Percentiles rank a stretch among this genome's conserved stretches.
Conservation (phyloP, 2,329 filamentous ascomycete species). For the Simplicillium sp. region DNA sequence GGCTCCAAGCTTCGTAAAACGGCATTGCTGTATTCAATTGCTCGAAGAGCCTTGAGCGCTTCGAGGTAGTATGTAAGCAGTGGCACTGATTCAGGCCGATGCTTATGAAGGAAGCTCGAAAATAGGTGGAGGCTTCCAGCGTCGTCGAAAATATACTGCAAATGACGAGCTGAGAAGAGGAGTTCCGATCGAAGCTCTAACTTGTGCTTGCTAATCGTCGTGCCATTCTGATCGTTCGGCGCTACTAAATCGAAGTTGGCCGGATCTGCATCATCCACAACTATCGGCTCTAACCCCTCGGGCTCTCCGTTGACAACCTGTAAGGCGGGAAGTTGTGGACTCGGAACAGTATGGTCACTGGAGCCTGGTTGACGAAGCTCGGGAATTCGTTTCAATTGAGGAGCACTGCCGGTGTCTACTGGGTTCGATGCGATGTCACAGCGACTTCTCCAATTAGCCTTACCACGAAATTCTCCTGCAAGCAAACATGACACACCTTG, state of each 20-base stretch:
- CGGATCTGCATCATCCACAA: slow-evolving; percentile 24
- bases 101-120: slow-evolving; percentile 52
- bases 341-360: too few species aligned
- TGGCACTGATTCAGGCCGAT: slow-evolving; percentile 53
- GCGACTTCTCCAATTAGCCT: too few species aligned
- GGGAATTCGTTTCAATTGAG: too few species aligned
- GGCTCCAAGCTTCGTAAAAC: slow-evolving; percentile 6
- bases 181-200: slow-evolving; percentile 55
- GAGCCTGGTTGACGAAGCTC: too few species aligned
- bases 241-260: slow-evolving; percentile 25
- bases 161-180: slow-evolving; percentile 57
- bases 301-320: slow-evolving; percentile 12
- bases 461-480: too few species aligned
- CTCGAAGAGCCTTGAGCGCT: slow-evolving; percentile 58
- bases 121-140: slow-evolving; percentile 55
- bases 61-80: slow-evolving; percentile 64
- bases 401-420: too few species aligned
- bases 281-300: slow-evolving; percentile 23
- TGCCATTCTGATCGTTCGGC: slow-evolving; percentile 9
- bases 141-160: slow-evolving; percentile 56
- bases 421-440: too few species aligned
- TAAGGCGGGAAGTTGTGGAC: too few species aligned
- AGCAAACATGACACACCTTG: too few species aligned
- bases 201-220: slow-evolving; percentile 23
- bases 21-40: slow-evolving; percentile 63